These are phyloP conservation scores for Lenzites betulinus DNA, from an alignment of 768 basidiomycete genomes.

Conservation along the genomic window DNA sequence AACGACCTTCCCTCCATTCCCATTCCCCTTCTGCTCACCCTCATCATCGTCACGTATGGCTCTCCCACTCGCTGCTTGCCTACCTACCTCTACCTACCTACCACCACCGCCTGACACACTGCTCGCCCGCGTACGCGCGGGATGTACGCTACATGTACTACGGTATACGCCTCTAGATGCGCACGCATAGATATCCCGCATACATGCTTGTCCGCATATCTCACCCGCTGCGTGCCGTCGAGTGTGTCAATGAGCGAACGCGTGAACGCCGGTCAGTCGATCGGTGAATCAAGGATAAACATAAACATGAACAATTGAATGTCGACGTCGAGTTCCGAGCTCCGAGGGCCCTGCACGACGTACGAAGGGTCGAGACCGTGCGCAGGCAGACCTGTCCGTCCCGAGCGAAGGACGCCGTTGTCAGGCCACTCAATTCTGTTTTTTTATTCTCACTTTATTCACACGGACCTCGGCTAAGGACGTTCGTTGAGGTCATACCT, in stretches of 20 bases:
- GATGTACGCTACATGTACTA: slow-evolving; percentile 19
- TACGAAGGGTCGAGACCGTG: not conserved
- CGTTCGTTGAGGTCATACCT: too few species aligned
- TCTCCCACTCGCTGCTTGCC: not conserved
- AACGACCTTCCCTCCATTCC: not conserved
- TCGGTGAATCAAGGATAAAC: not conserved
- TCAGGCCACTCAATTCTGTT: too few species aligned
- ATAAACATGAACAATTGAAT: not conserved
- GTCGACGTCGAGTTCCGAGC: too few species aligned
- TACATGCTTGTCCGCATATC: not conserved
- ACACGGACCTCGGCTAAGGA: too few species aligned
- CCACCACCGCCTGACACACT: not conserved
- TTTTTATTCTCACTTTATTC: too few species aligned
- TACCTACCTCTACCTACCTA: too few species aligned
- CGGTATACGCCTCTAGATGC: slow-evolving; percentile 13
- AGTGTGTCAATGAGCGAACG: not conserved
- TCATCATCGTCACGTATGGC: too few species aligned
- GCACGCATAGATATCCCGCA: slow-evolving; percentile 14
- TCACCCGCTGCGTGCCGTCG: not conserved
- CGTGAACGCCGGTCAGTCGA: not conserved
- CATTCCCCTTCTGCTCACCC: not conserved
- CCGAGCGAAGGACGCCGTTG: slow-evolving; percentile 13
- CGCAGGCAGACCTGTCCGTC: not conserved
- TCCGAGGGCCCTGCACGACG: too few species aligned
- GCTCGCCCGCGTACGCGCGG: not conserved